phyloP scores from a whole-genome alignment of 1,284 basidiomycete genomes.

The Chiua sp. region DNA sequence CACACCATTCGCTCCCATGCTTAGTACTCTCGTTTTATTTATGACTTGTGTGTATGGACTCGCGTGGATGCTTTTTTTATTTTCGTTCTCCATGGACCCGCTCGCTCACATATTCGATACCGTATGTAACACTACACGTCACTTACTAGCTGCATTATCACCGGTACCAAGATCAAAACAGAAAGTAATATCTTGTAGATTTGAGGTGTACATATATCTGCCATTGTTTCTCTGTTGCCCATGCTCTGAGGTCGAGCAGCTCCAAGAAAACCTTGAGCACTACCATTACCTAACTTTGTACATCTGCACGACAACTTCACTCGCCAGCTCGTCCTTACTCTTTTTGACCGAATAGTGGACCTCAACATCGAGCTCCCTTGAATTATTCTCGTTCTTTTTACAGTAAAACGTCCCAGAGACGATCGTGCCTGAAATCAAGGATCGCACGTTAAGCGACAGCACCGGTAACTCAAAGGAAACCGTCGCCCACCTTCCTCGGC shows the following conservation, averaged over 20 bases:
- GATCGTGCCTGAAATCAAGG: conserved; percentile 59
- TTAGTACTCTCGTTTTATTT: background rate
- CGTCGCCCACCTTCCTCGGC: conserved; percentile 68
- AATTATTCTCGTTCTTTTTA: conserved; percentile 82
- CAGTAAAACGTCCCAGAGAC: conserved; percentile 86
- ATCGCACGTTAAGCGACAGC: background rate
- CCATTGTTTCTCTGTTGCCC: too few relatives aligned
- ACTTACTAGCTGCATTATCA: too few relatives aligned
- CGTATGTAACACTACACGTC: conserved; percentile 15
- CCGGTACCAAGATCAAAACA: too few relatives aligned
- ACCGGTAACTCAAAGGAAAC: background rate
- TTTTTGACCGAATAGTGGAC: conserved; percentile 79
- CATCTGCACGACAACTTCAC: conserved; percentile 68
- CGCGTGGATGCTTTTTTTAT: too few relatives aligned
- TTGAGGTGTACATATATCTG: too few relatives aligned
- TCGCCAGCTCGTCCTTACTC: conserved; percentile 32
- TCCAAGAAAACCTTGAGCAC: conserved; percentile 35
- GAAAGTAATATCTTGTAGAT: too few relatives aligned
- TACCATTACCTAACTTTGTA: conserved; percentile 75
- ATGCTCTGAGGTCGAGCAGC: background rate
- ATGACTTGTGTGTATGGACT: too few relatives aligned
- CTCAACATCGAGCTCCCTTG: conserved; percentile 90
- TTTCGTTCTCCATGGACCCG: too few relatives aligned
- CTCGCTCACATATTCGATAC: background rate
- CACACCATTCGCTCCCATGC: too few relatives aligned